A percentile compares a stretch with the other conserved stretches of the same genome.
phyloP scores from a whole-genome alignment of 768 basidiomycete genomes.

The Boletus eberwhitei region DNA sequence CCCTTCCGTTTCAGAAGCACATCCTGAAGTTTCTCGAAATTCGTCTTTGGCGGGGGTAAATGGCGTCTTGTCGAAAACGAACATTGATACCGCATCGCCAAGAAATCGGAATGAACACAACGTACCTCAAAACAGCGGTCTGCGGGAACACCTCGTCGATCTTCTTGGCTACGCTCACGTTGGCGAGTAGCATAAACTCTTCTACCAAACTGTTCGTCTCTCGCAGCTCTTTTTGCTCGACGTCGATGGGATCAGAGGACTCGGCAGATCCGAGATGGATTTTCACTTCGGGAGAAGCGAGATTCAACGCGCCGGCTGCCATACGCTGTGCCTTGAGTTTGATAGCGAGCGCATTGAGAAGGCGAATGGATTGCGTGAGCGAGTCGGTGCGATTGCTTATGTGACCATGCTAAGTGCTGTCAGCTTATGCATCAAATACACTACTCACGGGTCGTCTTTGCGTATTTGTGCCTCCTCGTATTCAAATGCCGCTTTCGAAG shows the following conservation, averaged over 20 bases:
- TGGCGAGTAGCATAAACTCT: conserved; percentile 98
- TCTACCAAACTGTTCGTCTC: conserved; percentile 98
- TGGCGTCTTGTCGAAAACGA: conserved; percentile 60
- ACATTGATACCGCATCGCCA: conserved; percentile 3
- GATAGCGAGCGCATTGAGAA: conserved; percentile 82
- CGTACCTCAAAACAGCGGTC: conserved; percentile 85
- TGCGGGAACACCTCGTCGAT: conserved; percentile 95
- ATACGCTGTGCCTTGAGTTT: conserved; percentile 85
- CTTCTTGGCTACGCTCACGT: conserved; percentile 87
- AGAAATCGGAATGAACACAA: neutral
- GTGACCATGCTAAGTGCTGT: neutral
- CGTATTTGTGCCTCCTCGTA: conserved; percentile 94
- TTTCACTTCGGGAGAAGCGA: conserved; percentile 98
- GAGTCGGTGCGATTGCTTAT: conserved; percentile 72
- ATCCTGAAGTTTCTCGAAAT: conserved; percentile 95
- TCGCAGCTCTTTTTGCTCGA: conserved; percentile 87
- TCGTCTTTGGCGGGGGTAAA: conserved; percentile 84
- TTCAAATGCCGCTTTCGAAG: conserved; percentile 93
- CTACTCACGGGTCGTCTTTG: conserved; percentile 83
- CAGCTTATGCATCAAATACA: neutral
- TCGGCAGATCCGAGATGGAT: conserved; percentile 93
- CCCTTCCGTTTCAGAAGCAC: conserved; percentile 84
- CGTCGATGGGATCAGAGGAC: conserved; percentile 93
- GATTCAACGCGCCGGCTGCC: conserved; percentile 94
- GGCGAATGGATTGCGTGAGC: conserved; percentile 79